phyloP scores from a whole-genome alignment of 2,329 filamentous ascomycete genomes.

The Fusarium albidum region DNA sequence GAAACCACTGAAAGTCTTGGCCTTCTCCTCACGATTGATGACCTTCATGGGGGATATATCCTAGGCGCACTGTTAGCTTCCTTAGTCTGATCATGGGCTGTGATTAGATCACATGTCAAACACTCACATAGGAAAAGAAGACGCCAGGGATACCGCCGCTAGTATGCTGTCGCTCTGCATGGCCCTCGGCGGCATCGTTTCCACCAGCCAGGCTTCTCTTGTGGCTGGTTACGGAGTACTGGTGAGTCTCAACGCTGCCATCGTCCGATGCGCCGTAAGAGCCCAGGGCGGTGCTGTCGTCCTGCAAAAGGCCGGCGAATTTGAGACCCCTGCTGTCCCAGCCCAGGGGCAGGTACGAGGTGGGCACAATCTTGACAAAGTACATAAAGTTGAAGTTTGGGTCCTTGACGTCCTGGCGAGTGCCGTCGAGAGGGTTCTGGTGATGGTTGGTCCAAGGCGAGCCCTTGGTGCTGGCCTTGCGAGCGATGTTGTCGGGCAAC shows the following conservation, averaged over 20 bases:
- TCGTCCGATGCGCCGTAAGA: conserved; percentile 58
- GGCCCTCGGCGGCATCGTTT: conserved; percentile 84
- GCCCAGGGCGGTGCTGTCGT: conserved; percentile 74
- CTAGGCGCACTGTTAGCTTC: conserved; percentile 51
- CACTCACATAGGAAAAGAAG: conserved; percentile 94
- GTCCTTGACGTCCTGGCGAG: conserved; percentile 78
- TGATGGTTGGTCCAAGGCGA: conserved; percentile 87
- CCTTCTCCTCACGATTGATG: conserved; percentile 90
- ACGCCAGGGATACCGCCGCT: conserved; percentile 93
- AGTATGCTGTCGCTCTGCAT: conserved; percentile 91
- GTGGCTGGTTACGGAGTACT: conserved; percentile 98
- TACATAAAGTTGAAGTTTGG: conserved; percentile 98
- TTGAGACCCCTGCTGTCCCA: conserved; percentile 71
- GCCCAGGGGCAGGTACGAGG: conserved; percentile 90
- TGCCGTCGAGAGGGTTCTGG: conserved; percentile 87
- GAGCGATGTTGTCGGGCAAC: conserved; percentile 75
- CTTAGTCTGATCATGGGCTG: not conserved
- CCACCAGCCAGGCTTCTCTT: conserved; percentile 88
- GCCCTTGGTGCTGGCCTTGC: conserved; percentile 62
- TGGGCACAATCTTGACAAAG: conserved; percentile 98
- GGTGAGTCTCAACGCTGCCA: conserved; percentile 94
- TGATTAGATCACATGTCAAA: not conserved
- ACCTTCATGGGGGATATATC: conserved; percentile 99
- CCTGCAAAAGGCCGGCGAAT: conserved; percentile 47
- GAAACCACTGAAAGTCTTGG: conserved; percentile 92